phyloP scores from a whole-genome alignment of 2,329 filamentous ascomycete genomes.

The Cordyceps pruinosa region DNA sequence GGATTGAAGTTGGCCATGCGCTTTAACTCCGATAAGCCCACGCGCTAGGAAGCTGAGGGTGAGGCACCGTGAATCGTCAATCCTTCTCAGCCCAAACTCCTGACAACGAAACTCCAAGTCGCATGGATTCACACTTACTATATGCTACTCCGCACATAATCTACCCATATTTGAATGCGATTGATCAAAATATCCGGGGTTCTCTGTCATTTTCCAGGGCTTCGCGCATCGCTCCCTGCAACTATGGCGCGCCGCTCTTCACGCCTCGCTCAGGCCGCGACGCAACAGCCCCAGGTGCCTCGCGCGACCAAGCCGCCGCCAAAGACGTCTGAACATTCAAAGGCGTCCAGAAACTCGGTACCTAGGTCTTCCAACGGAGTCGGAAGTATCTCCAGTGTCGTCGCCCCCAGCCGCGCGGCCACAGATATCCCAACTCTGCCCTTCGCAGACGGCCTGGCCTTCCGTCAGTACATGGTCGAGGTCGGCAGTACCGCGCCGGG shows the following conservation, averaged over 20 bases:
- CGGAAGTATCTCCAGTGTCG: not conserved
- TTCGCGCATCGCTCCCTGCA: not conserved
- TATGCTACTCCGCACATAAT: too few relatives aligned
- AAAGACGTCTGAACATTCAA: not conserved
- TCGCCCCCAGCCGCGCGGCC: not conserved
- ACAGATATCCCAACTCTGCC: slow-evolving; percentile 17
- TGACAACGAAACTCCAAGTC: not conserved
- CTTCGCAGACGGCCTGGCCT: slow-evolving; percentile 24
- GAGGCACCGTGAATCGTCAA: not conserved
- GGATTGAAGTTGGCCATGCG: not conserved
- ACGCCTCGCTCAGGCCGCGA: not conserved
- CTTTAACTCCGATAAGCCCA: not conserved
- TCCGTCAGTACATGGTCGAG: slow-evolving; percentile 33
- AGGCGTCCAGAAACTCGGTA: not conserved
- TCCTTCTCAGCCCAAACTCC: not conserved
- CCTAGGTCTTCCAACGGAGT: not conserved
- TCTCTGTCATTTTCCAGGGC: not conserved
- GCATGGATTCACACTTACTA: not conserved
- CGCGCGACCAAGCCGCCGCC: not conserved
- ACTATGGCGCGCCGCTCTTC: slow-evolving; percentile 2
- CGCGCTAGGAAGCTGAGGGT: not conserved
- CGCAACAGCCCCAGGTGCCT: not conserved
- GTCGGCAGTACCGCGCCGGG: slow-evolving; percentile 28
- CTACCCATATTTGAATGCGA: not conserved
- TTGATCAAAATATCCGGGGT: not conserved